A percentile compares a stretch with the other conserved stretches of the same genome.
Evolutionary conservation across 2,329 filamentous ascomycete species (phyloP).

Genomic region (Fonsecaea monophora): DNA sequence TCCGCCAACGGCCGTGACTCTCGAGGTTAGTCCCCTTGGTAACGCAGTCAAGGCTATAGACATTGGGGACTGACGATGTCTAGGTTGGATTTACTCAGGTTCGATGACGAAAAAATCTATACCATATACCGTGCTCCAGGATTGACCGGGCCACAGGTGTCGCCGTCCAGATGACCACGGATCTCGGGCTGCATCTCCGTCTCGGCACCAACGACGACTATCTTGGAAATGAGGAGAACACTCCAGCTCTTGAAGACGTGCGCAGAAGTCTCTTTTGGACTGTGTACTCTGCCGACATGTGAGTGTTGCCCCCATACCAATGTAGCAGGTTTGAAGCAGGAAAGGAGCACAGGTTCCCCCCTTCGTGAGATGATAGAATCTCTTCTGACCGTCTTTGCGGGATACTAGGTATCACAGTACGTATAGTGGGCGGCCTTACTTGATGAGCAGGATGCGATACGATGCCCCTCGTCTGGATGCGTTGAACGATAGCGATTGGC

Average conservation of each 20-base stretch:
- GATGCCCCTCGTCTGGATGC: constrained; percentile 2
- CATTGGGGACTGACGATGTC: constrained; percentile 3
- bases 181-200: constrained; percentile 51
- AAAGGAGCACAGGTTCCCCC: background rate
- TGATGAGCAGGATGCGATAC: constrained; percentile 16
- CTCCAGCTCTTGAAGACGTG: constrained; percentile 1
- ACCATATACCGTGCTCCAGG: background rate
- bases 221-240: background rate
- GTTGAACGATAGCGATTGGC: constrained; percentile 5
- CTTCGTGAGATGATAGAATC: background rate
- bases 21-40: constrained; percentile 50
- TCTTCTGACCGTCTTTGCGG: background rate
- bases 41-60: background rate
- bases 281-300: constrained; percentile 40
- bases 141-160: constrained; percentile 43
- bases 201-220: constrained; percentile 12
- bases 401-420: background rate
- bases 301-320: background rate
- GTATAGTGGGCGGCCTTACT: constrained; percentile 21
- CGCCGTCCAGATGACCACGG: constrained; percentile 54
- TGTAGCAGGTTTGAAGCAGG: background rate
- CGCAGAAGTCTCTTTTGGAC: constrained; percentile 49
- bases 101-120: background rate
- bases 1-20: constrained; percentile 53
- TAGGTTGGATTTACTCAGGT: constrained; percentile 23